Conservation (phyloP, 208 protist species). For the Crithidia brevicula region DNA sequence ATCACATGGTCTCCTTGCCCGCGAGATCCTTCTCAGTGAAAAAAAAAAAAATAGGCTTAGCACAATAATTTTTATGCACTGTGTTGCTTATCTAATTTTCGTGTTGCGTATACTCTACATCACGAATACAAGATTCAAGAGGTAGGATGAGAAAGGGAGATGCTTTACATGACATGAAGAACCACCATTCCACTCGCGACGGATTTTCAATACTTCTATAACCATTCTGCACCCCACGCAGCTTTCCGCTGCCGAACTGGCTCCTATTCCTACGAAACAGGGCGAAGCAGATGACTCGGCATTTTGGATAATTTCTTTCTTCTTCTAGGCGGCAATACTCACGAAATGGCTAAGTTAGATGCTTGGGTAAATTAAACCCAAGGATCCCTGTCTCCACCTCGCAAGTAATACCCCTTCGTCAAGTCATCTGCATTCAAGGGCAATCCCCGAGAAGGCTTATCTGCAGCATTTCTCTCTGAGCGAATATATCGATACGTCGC, state of each 20-base stretch:
- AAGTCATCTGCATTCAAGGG: not conserved
- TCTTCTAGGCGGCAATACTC: not conserved
- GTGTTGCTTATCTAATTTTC: no score
- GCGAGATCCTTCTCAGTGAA: no score
- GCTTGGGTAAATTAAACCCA: not conserved
- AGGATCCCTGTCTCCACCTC: not conserved
- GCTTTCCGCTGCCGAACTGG: not conserved
- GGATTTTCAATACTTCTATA: not conserved
- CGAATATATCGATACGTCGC: slow-evolving; percentile 8
- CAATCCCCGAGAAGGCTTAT: slow-evolving; percentile 3
- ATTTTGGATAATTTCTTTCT: not conserved
- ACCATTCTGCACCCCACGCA: not conserved
- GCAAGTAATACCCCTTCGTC: not conserved
- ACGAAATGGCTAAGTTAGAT: not conserved
- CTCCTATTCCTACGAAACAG: not conserved
- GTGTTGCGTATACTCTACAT: no score
- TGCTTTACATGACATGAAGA: not conserved
- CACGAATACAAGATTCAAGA: not conserved
- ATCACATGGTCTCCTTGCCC: no score
- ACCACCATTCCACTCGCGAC: not conserved
- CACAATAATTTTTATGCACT: no score
- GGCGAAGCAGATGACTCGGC: not conserved
- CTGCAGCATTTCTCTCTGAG: slow-evolving; percentile 5
- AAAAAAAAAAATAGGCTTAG: no score
- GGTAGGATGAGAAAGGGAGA: not conserved